Evolutionary conservation across 1,284 basidiomycete species (phyloP).

Genomic region (Hypsizygus ulmarius): DNA sequence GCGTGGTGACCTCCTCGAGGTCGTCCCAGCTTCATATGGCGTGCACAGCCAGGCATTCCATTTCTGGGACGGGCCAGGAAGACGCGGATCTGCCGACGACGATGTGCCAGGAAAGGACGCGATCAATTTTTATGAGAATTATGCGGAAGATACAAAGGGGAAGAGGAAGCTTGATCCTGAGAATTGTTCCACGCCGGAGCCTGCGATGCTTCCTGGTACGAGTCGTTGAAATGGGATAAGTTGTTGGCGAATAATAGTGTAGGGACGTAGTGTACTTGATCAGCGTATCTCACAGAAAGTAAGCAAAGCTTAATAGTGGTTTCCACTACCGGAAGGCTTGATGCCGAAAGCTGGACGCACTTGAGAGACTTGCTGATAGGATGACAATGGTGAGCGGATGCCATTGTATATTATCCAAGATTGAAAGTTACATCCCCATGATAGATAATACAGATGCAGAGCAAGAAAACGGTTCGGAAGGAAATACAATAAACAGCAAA

Average conservation of each 20-base stretch:
- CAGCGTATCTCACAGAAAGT: no score
- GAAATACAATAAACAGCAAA: not conserved
- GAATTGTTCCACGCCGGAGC: slow-evolving; percentile 6
- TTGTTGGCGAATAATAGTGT: no score
- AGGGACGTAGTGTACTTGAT: no score
- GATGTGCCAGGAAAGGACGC: slow-evolving; percentile 38
- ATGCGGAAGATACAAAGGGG: slow-evolving; percentile 78
- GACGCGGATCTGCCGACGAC: slow-evolving; percentile 45
- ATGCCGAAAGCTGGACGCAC: no score
- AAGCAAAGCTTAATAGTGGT: no score
- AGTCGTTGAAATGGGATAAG: not conserved
- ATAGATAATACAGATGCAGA: no score
- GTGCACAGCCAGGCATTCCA: slow-evolving; percentile 87
- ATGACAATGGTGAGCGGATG: no score
- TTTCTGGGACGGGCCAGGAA: slow-evolving; percentile 86
- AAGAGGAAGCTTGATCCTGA: slow-evolving; percentile 42
- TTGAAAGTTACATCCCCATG: no score
- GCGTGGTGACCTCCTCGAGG: slow-evolving; percentile 85
- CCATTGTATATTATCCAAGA: no score
- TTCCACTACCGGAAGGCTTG: no score
- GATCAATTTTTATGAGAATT: slow-evolving; percentile 83
- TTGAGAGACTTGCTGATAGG: no score
- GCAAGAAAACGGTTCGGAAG: not conserved
- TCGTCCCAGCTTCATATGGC: slow-evolving; percentile 87
- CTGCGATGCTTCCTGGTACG: slow-evolving; percentile 4